Evolutionary conservation across 2,329 filamentous ascomycete species (phyloP).

Genomic region (Clonostachys sp.): DNA sequence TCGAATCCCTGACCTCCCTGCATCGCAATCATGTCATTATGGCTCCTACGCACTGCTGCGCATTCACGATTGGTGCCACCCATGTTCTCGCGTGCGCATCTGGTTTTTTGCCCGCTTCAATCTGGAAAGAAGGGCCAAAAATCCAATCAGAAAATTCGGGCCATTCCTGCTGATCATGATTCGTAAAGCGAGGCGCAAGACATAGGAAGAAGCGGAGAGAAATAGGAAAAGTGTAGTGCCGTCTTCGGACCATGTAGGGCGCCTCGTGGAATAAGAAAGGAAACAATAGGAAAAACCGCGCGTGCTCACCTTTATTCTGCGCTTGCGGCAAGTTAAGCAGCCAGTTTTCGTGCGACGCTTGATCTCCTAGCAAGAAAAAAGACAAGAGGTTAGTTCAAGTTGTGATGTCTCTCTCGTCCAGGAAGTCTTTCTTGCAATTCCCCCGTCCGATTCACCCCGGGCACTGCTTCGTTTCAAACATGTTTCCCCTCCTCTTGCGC

Average conservation of each 20-base stretch:
- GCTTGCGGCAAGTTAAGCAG: conserved; percentile 58
- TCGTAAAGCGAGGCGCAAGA: neutral
- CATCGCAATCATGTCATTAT: too few relatives aligned
- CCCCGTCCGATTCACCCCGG: too few relatives aligned
- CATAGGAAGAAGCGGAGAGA: neutral
- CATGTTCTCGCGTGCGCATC: too few relatives aligned
- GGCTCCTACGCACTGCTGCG: too few relatives aligned
- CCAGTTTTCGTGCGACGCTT: conserved; percentile 60
- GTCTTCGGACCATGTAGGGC: neutral
- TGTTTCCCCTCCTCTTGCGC: too few relatives aligned
- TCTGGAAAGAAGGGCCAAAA: conserved; percentile 8
- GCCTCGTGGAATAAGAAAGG: neutral
- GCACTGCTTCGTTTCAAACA: too few relatives aligned
- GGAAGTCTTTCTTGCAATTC: too few relatives aligned
- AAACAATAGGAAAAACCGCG: neutral
- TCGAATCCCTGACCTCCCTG: too few relatives aligned
- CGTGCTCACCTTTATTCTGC: conserved; percentile 55
- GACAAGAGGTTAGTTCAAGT: neutral
- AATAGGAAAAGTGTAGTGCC: neutral
- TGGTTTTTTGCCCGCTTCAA: neutral
- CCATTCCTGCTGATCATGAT: neutral
- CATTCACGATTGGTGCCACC: too few relatives aligned
- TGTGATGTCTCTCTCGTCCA: too few relatives aligned
- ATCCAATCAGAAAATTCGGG: conserved; percentile 1
- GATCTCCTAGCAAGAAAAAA: conserved; percentile 42